phyloP scores from a whole-genome alignment of 352 stramenopile species.

The Pythium sukuiense region DNA sequence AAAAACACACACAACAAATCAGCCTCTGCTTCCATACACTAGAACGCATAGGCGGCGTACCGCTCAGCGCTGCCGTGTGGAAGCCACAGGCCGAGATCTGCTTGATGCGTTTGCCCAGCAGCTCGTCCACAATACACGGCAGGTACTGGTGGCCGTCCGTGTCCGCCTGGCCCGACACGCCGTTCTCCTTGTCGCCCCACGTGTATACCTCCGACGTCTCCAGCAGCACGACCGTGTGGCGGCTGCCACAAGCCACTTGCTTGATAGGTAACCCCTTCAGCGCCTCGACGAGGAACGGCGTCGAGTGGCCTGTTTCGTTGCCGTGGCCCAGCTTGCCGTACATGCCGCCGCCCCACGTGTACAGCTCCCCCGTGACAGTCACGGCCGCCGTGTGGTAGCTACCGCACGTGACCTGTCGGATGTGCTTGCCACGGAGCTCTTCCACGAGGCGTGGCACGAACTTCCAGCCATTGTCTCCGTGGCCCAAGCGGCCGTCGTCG shows the following conservation, averaged over 20 bases:
- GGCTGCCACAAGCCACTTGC: conserved; percentile 93
- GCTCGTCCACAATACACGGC: conserved; percentile 88
- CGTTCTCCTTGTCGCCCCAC: conserved; percentile 96
- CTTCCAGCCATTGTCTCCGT: conserved; percentile 96
- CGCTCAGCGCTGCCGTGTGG: conserved; percentile 77
- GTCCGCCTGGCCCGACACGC: conserved; percentile 93
- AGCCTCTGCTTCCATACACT: neutral
- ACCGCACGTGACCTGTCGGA: conserved; percentile 93
- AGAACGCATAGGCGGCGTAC: conserved; percentile 22
- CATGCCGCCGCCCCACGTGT: conserved; percentile 94
- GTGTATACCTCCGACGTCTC: conserved; percentile 91
- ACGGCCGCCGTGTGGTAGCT: conserved; percentile 96
- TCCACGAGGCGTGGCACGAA: conserved; percentile 94
- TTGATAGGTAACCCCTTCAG: conserved; percentile 89
- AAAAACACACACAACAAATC: neutral
- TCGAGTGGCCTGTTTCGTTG: conserved; percentile 94
- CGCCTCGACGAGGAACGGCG: conserved; percentile 92
- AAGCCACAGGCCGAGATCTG: conserved; percentile 90
- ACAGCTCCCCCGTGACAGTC: conserved; percentile 92
- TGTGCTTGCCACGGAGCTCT: conserved; percentile 88
- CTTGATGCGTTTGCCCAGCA: conserved; percentile 84
- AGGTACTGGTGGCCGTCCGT: conserved; percentile 96
- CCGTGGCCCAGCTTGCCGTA: conserved; percentile 93
- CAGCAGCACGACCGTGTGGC: conserved; percentile 93
- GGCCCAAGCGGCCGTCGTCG: conserved; percentile 88